Evolutionary conservation across 1,139 yeast genomes (phyloP).

Genomic region (Nematodospora anomalae): DNA sequence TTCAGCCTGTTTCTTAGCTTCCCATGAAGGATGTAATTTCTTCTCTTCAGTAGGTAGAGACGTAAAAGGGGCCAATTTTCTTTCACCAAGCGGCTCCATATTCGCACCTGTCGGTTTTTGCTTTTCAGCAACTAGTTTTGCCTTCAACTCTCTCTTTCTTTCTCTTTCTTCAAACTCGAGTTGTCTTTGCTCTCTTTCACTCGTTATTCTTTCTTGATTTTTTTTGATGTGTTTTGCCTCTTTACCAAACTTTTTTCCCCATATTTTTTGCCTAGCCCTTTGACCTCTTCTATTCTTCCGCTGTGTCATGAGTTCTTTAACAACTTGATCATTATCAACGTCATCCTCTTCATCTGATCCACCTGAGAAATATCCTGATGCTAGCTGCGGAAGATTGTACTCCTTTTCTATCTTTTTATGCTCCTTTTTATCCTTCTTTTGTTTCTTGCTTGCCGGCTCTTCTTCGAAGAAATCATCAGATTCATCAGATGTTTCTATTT

Average conservation of each 20-base stretch:
- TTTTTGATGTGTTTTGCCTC: constrained; percentile 80
- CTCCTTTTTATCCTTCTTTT: constrained; percentile 17
- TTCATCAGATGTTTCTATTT: constrained; percentile 2
- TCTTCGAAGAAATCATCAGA: constrained; percentile 47
- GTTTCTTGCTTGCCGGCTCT: constrained; percentile 12
- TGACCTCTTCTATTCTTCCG: constrained; percentile 95
- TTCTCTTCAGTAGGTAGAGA: constrained; percentile 16
- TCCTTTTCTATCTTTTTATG: constrained; percentile 12
- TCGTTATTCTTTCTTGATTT: constrained; percentile 52
- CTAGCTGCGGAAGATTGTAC: constrained; percentile 64
- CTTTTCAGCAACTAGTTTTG: constrained; percentile 32
- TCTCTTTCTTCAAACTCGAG: constrained; percentile 73
- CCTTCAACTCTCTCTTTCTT: constrained; percentile 59
- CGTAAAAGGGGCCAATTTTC: constrained; percentile 21
- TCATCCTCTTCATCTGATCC: constrained; percentile 60
- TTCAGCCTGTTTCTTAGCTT: constrained; percentile 74
- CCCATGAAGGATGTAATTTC: constrained; percentile 91
- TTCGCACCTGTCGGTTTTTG: constrained; percentile 40
- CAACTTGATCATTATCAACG: constrained; percentile 59
- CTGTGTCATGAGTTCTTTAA: constrained; percentile 49
- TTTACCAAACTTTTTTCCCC: constrained; percentile 88
- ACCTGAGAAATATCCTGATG: constrained; percentile 80
- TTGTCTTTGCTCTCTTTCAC: constrained; percentile 60
- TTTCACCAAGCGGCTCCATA: constrained; percentile 39
- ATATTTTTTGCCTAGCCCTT: constrained; percentile 91